Conservation (phyloP, 2,329 filamentous ascomycete genomes). For the Pseudopithomyces chartarum region DNA sequence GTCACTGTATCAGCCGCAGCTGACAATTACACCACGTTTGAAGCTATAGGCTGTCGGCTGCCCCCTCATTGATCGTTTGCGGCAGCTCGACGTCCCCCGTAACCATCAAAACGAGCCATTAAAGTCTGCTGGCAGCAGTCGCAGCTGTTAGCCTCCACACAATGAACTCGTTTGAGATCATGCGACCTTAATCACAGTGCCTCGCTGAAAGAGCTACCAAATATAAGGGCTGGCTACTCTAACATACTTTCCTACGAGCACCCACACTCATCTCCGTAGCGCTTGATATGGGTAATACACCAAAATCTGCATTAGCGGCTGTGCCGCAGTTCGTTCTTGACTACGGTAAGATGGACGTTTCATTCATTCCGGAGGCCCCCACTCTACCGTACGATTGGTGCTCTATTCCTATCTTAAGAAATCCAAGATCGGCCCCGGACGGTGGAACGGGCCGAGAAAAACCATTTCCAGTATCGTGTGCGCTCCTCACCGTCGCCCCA, state of each 20-base stretch:
- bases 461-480: not conserved
- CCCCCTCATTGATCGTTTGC: not conserved
- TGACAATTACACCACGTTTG: not conserved
- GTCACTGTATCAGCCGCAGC: not conserved
- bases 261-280: not conserved
- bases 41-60: not conserved
- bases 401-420: not conserved
- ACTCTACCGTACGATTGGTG: not conserved
- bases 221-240: not conserved
- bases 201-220: not conserved
- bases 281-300: not conserved
- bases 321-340: slow-evolving; percentile 31
- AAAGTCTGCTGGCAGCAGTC: not conserved
- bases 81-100: not conserved
- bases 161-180: not conserved
- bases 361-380: not conserved
- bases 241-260: not conserved
- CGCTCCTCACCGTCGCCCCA: not conserved
- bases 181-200: not conserved
- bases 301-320: slow-evolving; percentile 2
- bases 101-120: not conserved
- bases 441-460: not conserved
- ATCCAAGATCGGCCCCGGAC: not conserved
- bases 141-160: not conserved
- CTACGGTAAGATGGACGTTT: slow-evolving; percentile 25